Conservation (phyloP, 768 basidiomycete species). For the Lyophyllum atratum region DNA sequence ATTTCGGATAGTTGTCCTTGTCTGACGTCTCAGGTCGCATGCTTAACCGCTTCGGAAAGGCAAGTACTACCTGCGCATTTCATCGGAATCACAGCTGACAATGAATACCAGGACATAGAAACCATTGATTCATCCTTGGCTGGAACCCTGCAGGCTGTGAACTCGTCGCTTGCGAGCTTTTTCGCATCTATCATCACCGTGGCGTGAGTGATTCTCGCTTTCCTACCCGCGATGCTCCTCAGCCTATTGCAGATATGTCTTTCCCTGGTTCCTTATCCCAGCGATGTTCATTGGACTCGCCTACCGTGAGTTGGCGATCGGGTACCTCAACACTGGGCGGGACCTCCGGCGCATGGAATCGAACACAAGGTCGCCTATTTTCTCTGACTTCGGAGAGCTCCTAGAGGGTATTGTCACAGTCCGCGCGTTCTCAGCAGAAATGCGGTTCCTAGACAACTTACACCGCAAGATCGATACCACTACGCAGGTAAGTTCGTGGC, state of each 20-base stretch:
- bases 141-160: constrained; percentile 71
- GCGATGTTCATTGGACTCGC: constrained; percentile 71
- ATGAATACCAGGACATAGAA: constrained; percentile 64
- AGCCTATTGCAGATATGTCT: constrained; percentile 51
- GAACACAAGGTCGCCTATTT: constrained; percentile 82
- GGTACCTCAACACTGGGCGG: constrained; percentile 78
- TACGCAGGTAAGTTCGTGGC: constrained; percentile 53
- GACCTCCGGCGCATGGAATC: constrained; percentile 91
- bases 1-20: background rate
- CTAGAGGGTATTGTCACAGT: constrained; percentile 92
- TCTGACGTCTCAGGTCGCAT: constrained; percentile 59
- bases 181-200: constrained; percentile 75
- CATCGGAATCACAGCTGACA: background rate
- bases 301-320: constrained; percentile 70
- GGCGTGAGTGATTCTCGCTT: constrained; percentile 43
- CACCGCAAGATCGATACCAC: constrained; percentile 76
- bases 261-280: constrained; percentile 83
- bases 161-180: constrained; percentile 76
- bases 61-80: constrained; percentile 16
- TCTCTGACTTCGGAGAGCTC: constrained; percentile 80
- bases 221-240: constrained; percentile 1
- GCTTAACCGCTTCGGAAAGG: constrained; percentile 83
- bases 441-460: constrained; percentile 72
- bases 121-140: constrained; percentile 80
- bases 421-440: constrained; percentile 85